These are phyloP conservation scores for Porpolomopsis calyptriformis DNA, from an alignment of 768 basidiomycete species.

Conservation along the genomic window DNA sequence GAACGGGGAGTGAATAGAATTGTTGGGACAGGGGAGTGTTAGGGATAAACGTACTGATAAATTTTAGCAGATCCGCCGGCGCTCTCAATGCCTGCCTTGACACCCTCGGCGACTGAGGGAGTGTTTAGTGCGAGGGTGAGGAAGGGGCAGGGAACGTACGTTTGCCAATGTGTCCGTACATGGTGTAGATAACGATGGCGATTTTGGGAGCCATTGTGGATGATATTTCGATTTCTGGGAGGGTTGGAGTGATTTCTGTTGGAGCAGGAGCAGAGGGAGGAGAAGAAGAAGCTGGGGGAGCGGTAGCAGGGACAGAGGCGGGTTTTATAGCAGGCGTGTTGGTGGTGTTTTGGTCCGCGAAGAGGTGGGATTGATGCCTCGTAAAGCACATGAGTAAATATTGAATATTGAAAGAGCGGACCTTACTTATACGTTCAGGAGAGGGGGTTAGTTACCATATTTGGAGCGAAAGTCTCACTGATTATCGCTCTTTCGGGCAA, in stretches of 20 bases:
- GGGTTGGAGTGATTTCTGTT: not conserved
- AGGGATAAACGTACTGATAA: constrained; percentile 36
- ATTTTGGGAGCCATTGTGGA: constrained; percentile 32
- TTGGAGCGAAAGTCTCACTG: too few species aligned
- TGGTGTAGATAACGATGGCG: constrained; percentile 63
- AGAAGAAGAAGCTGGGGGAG: not conserved
- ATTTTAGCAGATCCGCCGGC: constrained; percentile 44
- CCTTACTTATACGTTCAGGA: too few species aligned
- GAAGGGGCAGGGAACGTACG: constrained; percentile 29
- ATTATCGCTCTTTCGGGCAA: too few species aligned
- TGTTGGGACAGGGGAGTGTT: not conserved
- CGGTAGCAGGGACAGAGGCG: not conserved
- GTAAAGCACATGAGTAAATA: not conserved
- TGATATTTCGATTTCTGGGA: not conserved
- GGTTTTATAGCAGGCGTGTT: not conserved
- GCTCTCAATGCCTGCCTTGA: constrained; percentile 35
- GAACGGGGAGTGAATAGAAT: not conserved
- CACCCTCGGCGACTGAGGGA: constrained; percentile 47
- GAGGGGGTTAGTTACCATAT: too few species aligned
- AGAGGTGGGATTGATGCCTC: not conserved
- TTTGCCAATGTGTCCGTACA: constrained; percentile 66
- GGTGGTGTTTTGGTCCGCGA: not conserved
- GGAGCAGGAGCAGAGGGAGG: too few species aligned
- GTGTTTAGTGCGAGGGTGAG: constrained; percentile 6
- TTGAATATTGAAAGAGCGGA: too few species aligned